Evolutionary conservation across 139 green algal species (phyloP), one percentile per base, ranked within the genome.

Genomic region (Chlamydomonas sphaeroides): DNA sequence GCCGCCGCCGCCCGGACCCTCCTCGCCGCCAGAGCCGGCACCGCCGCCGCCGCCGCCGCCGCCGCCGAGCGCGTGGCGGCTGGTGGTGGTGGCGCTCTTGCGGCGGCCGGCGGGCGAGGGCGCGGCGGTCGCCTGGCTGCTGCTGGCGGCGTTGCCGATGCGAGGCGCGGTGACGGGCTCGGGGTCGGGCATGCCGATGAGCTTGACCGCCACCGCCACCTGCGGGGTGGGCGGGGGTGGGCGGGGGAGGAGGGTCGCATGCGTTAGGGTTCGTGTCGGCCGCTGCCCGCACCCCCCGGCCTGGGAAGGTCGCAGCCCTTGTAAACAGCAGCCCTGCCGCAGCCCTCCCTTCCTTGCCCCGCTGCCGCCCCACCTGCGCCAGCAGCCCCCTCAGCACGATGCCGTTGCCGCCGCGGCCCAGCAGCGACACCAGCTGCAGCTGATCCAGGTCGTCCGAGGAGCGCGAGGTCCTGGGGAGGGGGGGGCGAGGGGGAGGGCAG

Each of bases 391-490:
- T 23, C 30, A 66, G 59, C 59, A 66, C 59, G 59, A 66, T 66
- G 59, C 59, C 59, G 59, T 66, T 66, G 30, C 59, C 59, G 30
- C 59, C 59, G 4, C 59, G 59, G 30, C 59, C 59, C 59, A 66
- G 59, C 59, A 66, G 59, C 59, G 59, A 66, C 59, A 66, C 59
- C 59, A 66, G 59, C 59, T 66, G 59, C 30, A 66, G 59, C 59
- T 66, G 59, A 25, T 66, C 59, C 59, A 66, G 59, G 59, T 66
- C 59, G 30, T 66, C 59, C 4, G 5, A 15, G n/a, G 8, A 35
- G 11, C 11, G 30, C 11, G 26, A 35, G 6, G 30, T 38, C 26
- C 59, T 66, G 30, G 30, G 4, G 26, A 10, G 18, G 30, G 11
- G 20, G 20, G 7, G 15, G 56, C 7, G 56, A 10, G 15, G 25